Percentiles rank a stretch among this genome's conserved stretches.
Evolutionary conservation across 1,139 yeast genomes (phyloP).

Genomic region (Kurtzmaniella natalensis): DNA sequence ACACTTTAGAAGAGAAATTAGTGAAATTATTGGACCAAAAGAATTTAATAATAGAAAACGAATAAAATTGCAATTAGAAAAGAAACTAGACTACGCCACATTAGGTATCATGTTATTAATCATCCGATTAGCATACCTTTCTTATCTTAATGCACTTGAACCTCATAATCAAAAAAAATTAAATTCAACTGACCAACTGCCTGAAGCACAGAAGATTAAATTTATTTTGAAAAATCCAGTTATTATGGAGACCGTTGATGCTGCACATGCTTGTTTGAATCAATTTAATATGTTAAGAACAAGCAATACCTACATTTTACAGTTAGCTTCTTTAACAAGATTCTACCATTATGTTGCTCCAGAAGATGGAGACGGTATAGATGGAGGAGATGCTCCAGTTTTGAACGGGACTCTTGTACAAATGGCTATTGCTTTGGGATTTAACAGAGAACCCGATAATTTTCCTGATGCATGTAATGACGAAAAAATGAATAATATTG

Average conservation of each 20-base stretch:
- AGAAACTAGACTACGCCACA: conserved; percentile 28
- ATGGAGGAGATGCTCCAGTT: conserved; percentile 44
- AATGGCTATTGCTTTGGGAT: conserved; percentile 41
- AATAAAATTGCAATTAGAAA: conserved; percentile 19
- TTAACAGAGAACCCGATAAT: conserved; percentile 39
- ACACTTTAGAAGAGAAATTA: conserved; percentile 16
- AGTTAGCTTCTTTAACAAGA: conserved; percentile 38
- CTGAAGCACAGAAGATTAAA: conserved; percentile 18
- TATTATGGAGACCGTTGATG: conserved; percentile 26
- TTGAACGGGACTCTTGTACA: conserved; percentile 34
- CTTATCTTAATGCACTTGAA: conserved; percentile 28
- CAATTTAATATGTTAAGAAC: conserved; percentile 33
- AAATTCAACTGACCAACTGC: conserved; percentile 18
- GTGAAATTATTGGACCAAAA: conserved; percentile 22
- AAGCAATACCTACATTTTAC: conserved; percentile 46
- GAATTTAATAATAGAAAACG: conserved; percentile 15
- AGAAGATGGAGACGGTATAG: conserved; percentile 47
- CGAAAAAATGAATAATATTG: conserved; percentile 23
- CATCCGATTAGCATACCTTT: conserved; percentile 26
- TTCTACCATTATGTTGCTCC: conserved; percentile 41
- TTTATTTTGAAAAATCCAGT: conserved; percentile 29
- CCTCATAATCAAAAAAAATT: conserved; percentile 26
- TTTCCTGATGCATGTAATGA: conserved; percentile 18
- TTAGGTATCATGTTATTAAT: conserved; percentile 26
- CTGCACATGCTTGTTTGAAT: conserved; percentile 34